These are phyloP conservation scores for Circinella umbellata DNA, from an alignment of 371 early-diverging fungal species.

Conservation along the genomic window DNA sequence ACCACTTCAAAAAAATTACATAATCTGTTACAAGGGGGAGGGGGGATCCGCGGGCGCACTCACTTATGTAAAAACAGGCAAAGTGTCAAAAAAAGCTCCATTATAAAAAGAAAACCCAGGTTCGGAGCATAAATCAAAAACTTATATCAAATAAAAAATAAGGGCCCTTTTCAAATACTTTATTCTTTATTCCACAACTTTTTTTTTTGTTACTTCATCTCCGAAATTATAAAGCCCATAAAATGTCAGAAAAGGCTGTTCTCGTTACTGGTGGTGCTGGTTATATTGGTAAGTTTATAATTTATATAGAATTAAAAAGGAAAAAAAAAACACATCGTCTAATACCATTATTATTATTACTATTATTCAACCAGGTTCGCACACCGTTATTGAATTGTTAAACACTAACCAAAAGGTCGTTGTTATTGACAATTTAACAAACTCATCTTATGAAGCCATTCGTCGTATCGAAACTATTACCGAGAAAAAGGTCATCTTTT, in stretches of 20 bases:
- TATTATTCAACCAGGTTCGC: slow-evolving; percentile 75
- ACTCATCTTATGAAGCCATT: slow-evolving; percentile 76
- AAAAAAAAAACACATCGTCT: background rate
- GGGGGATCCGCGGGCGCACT: background rate
- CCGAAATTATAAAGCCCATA: background rate
- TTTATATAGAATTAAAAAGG: background rate
- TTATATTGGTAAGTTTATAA: slow-evolving; percentile 51
- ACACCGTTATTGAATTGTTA: slow-evolving; percentile 87
- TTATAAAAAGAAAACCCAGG: background rate
- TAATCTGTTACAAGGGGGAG: background rate
- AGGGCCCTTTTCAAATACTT: slow-evolving; percentile 4
- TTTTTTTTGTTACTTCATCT: slow-evolving; percentile 3
- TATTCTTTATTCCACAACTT: no score
- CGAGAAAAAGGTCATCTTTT: slow-evolving; percentile 65
- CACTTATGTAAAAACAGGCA: background rate
- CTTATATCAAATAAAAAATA: slow-evolving; percentile 2
- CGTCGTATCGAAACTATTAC: slow-evolving; percentile 71
- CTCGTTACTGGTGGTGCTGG: slow-evolving; percentile 61
- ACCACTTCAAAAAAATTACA: background rate
- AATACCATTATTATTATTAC: background rate
- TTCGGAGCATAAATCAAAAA: slow-evolving; percentile 2
- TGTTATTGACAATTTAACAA: slow-evolving; percentile 84
- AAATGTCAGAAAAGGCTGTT: slow-evolving; percentile 28
- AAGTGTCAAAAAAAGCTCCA: background rate
- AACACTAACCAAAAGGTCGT: slow-evolving; percentile 72